phyloP scores from a whole-genome alignment of 345 rosid species.

The Psidium friedrichsthalianum region DNA sequence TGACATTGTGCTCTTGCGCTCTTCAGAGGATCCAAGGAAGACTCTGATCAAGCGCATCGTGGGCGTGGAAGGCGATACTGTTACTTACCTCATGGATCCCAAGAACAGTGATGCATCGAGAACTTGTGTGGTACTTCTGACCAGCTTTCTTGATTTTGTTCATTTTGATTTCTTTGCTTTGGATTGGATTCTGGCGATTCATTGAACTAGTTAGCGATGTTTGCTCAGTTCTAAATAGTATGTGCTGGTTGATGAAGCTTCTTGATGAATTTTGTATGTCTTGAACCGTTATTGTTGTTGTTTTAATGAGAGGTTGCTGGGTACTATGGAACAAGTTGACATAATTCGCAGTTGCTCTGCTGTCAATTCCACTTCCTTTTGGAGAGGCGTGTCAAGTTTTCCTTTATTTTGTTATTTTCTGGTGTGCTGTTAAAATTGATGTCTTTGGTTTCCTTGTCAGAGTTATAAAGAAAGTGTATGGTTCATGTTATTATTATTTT shows the following conservation, averaged over 20 bases:
- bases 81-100: constrained; percentile 42
- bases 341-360: not conserved
- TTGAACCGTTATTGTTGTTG: not conserved
- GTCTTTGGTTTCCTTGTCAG: not conserved
- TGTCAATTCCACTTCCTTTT: not conserved
- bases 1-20: constrained; percentile 50
- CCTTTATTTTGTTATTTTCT: not conserved
- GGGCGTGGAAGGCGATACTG: constrained; percentile 52
- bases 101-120: constrained; percentile 13
- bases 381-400: not conserved
- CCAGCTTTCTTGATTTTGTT: not conserved
- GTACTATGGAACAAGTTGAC: not conserved
- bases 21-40: constrained; percentile 43
- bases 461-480: not conserved
- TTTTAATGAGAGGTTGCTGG: not conserved
- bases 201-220: not conserved
- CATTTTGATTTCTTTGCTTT: not conserved
- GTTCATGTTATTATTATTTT: not conserved
- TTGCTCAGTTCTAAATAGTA: not conserved
- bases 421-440: not conserved
- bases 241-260: not conserved
- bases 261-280: not conserved
- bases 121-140: constrained; percentile 38
- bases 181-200: not conserved
- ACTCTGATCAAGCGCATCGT: constrained; percentile 41